Conservation (phyloP, 2,329 filamentous ascomycete genomes). For the Claviceps spartinae region DNA sequence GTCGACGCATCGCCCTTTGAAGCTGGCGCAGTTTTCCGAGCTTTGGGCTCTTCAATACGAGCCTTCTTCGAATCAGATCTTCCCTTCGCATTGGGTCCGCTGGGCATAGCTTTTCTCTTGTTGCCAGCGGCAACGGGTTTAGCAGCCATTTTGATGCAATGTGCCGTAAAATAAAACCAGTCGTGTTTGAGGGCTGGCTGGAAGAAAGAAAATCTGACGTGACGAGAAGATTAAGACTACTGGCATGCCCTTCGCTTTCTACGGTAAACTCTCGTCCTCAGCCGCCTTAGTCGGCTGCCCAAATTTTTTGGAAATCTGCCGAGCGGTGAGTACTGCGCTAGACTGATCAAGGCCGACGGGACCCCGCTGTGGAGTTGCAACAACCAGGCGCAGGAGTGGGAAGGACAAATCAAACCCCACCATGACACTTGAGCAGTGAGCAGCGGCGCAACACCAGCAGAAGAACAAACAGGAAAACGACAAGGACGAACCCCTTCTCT, state of each 20-base stretch:
- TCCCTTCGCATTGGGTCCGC: conserved; percentile 22
- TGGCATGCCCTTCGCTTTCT: neutral
- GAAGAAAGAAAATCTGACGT: neutral
- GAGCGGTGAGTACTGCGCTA: conserved; percentile 20
- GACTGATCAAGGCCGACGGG: conserved; percentile 6
- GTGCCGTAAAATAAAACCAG: neutral
- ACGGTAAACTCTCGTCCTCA: neutral
- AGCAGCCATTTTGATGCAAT: conserved; percentile 28
- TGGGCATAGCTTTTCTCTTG: conserved; percentile 43
- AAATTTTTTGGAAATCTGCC: conserved; percentile 18
- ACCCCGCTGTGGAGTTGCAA: conserved; percentile 8
- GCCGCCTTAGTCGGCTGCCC: conserved; percentile 1
- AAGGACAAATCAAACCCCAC: conserved; percentile 7
- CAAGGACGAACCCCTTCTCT: neutral
- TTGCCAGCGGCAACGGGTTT: conserved; percentile 32
- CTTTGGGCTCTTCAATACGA: conserved; percentile 25
- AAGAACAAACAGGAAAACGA: neutral
- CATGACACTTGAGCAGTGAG: conserved; percentile 7
- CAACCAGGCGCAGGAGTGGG: too few species aligned
- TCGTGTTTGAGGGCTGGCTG: neutral
- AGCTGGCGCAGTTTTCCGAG: conserved; percentile 16
- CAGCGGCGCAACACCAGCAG: neutral
- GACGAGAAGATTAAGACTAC: neutral
- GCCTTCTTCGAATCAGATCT: conserved; percentile 36
- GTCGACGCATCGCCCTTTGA: conserved; percentile 26